phyloP scores from a whole-genome alignment of 2,329 filamentous ascomycete genomes.

The Penicillium decumbens region DNA sequence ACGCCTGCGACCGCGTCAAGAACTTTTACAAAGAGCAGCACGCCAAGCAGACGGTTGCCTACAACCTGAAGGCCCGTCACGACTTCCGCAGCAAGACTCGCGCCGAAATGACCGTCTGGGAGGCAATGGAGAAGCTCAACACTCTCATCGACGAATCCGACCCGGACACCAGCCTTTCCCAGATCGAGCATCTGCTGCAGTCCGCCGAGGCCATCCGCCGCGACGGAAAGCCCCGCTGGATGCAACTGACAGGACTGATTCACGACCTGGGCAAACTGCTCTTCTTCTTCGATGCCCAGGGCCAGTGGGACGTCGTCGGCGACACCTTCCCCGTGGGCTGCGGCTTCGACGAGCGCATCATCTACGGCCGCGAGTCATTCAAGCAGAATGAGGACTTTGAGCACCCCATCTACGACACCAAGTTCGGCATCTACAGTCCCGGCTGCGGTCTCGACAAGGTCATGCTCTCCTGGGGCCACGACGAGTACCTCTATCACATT shows the following conservation, averaged over 20 bases:
- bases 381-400: slow-evolving; percentile 66
- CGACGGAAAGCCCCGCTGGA: slow-evolving; percentile 54
- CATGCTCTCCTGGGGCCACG: slow-evolving; percentile 77
- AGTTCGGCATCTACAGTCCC: slow-evolving; percentile 72
- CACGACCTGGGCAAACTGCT: slow-evolving; percentile 47
- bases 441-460: slow-evolving; percentile 81
- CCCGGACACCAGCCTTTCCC: slow-evolving; percentile 78
- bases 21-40: slow-evolving; percentile 74
- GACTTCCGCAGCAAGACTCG: slow-evolving; percentile 63
- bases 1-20: slow-evolving; percentile 78
- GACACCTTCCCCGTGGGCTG: slow-evolving; percentile 48
- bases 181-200: slow-evolving; percentile 87
- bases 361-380: slow-evolving; percentile 73
- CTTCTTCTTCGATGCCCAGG: slow-evolving; percentile 63
- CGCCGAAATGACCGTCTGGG: slow-evolving; percentile 78
- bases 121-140: slow-evolving; percentile 90
- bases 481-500: slow-evolving; percentile 63
- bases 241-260: slow-evolving; percentile 47
- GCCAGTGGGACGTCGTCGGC: slow-evolving; percentile 91
- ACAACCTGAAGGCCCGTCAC: slow-evolving; percentile 76
- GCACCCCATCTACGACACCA: slow-evolving; percentile 68
- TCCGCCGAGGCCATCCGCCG: slow-evolving; percentile 83
- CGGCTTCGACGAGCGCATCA: slow-evolving; percentile 62
- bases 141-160: slow-evolving; percentile 86
- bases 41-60: slow-evolving; percentile 56